These are phyloP conservation scores for Hirschioporus abietinus DNA, from an alignment of 768 basidiomycete genomes.

Conservation along the genomic window DNA sequence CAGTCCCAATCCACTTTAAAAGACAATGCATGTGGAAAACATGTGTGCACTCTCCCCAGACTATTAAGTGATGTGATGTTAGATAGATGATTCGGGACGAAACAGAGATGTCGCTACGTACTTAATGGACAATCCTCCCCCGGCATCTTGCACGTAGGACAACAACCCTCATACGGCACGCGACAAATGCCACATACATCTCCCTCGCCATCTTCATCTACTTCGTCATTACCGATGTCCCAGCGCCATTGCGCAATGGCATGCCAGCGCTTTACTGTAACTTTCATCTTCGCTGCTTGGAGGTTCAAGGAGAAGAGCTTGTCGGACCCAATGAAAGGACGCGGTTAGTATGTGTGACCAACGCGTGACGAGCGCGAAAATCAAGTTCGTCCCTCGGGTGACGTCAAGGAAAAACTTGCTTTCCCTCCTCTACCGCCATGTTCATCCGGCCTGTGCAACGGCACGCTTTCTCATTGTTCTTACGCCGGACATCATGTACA, in stretches of 20 bases:
- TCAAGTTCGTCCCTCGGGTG: neutral
- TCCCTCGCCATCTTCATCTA: constrained; percentile 56
- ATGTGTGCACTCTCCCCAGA: constrained; percentile 97
- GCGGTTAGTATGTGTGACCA: neutral
- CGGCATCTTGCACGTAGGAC: constrained; percentile 93
- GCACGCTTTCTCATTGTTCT: neutral
- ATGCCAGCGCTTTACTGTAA: constrained; percentile 79
- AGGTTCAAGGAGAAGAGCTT: neutral
- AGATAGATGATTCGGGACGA: neutral
- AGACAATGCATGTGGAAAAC: constrained; percentile 99
- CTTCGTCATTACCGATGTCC: constrained; percentile 50
- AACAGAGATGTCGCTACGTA: constrained; percentile 31
- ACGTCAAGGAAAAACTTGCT: neutral
- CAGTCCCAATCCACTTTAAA: constrained; percentile 90
- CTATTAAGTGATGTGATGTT: constrained; percentile 33
- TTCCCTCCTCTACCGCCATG: neutral
- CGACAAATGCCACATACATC: constrained; percentile 86
- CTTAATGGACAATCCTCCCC: constrained; percentile 94
- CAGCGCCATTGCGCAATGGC: constrained; percentile 88
- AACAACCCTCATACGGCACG: constrained; percentile 89
- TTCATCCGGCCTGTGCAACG: neutral
- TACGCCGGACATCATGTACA: neutral
- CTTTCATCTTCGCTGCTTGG: constrained; percentile 50
- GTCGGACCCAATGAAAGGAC: neutral
- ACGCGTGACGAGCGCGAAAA: neutral